These are phyloP conservation scores for Rhizopogon sp. DNA, from an alignment of 768 basidiomycete species.

Conservation along the genomic window DNA sequence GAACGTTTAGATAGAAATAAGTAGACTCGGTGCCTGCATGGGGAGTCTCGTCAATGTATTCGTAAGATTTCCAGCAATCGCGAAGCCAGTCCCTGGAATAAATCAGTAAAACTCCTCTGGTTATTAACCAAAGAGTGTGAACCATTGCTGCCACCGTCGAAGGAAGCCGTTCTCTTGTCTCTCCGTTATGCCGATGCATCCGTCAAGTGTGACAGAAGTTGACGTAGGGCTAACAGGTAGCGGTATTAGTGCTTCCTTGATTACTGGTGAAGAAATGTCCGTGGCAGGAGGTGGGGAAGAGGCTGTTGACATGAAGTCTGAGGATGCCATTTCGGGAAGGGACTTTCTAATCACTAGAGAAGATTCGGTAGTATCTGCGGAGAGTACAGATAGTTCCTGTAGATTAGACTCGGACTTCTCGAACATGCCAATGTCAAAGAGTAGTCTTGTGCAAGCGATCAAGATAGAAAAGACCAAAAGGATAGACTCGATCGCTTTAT, in stretches of 20 bases:
- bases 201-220: neutral
- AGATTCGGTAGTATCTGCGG: neutral
- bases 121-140: neutral
- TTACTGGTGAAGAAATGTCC: neutral
- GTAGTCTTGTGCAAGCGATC: neutral
- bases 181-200: neutral
- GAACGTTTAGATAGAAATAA: neutral
- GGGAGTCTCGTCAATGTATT: neutral
- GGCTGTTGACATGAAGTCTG: neutral
- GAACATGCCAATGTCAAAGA: neutral
- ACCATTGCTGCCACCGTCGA: slow-evolving; percentile 4
- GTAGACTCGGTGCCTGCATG: neutral
- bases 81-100: neutral
- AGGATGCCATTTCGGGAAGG: neutral
- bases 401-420: neutral
- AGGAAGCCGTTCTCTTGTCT: slow-evolving; percentile 1
- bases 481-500: neutral
- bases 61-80: neutral
- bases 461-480: neutral
- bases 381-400: neutral
- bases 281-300: neutral
- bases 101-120: neutral
- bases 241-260: neutral
- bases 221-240: neutral
- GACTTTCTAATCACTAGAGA: neutral